These are phyloP conservation scores for Mrakia blollopis DNA, from an alignment of 768 basidiomycete genomes.

Conservation along the genomic window DNA sequence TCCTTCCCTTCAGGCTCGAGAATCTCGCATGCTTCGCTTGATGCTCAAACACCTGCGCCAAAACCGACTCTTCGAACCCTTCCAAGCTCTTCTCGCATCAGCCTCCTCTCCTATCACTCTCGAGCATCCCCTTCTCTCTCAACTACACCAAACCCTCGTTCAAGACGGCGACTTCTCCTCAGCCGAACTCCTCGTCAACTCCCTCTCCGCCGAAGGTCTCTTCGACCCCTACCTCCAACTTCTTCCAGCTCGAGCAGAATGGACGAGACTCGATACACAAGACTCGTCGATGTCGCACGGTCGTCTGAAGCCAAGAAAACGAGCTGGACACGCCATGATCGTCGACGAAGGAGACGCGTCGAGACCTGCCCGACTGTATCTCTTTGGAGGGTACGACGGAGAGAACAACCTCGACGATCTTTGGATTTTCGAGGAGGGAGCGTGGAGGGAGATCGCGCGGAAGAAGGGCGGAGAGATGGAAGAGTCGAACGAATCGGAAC, in stretches of 20 bases:
- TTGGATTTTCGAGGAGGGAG: conserved; percentile 15
- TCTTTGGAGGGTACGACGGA: conserved; percentile 30
- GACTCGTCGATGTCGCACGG: background rate
- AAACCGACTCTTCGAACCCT: conserved; percentile 22
- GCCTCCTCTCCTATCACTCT: conserved; percentile 4
- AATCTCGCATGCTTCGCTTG: conserved; percentile 30
- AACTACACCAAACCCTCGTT: conserved; percentile 32
- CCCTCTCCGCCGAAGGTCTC: conserved; percentile 28
- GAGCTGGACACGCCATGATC: conserved; percentile 25
- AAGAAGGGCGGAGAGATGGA: background rate
- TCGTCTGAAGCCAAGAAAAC: background rate
- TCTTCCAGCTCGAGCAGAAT: background rate
- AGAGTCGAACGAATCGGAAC: background rate
- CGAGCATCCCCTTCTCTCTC: conserved; percentile 33
- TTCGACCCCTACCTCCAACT: conserved; percentile 22
- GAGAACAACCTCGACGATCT: conserved; percentile 8
- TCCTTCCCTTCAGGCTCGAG: conserved; percentile 26
- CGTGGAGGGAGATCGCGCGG: conserved; percentile 1
- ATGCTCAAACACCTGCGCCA: conserved; percentile 35
- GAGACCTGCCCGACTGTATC: conserved; percentile 1
- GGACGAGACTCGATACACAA: conserved; percentile 11
- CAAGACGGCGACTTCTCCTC: conserved; percentile 22
- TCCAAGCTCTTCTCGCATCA: conserved; percentile 18
- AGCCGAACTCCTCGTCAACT: conserved; percentile 24
- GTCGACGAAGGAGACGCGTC: conserved; percentile 7